Evolutionary conservation across 202 grass and related monocot genomes (phyloP), one percentile per base, ranked within the genome.

Genomic region (Tripidium arundinaceum): DNA sequence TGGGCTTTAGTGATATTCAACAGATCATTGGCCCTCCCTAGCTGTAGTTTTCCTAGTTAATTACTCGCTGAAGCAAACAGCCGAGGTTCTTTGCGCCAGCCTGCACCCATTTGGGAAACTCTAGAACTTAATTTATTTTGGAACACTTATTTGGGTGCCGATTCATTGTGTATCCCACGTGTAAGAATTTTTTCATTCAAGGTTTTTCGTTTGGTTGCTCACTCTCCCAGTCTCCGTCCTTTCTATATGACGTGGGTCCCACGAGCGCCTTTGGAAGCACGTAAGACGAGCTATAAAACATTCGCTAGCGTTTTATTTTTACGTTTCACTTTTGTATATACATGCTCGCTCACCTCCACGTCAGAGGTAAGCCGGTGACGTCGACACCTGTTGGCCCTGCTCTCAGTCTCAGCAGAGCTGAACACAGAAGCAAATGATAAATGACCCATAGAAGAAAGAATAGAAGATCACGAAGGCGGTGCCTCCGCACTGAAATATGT

Each of bases 341-440:
- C 52, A 55, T 8, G 52, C 54, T 24, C 21, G n/a, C 54, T 57
- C 54, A 57, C 9, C 54, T 57, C 54, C 54, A 57, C 54, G 54
- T 57, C 54, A 57, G n/a, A 57, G 54, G 52, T 24, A 24, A 4
- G 21, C 52, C 19, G n/a, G n/a, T 24, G 52, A 57, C 52, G 52
- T 57, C 8, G 52, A 57, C n/a, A 57, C 52, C 54, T 21, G 9
- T 57, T 57, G 54, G 21, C 54, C 9, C 54, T 57, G 54, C 21
- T 57, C 54, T 24, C 54, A 24, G 62, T n/a, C 74, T 73, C 16
- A 83, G 45, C 43, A n/a, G n/a, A n/a, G n/a, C n/a, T 72, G 26
- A 78, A 80, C 57, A 70, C 69, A 69, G 65, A 36, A 28, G 19
- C 7, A 76, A 36, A 65, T 78, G 41, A 50, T 78, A 78, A 60